Evolutionary conservation across 768 basidiomycete genomes (phyloP).

Genomic region (Psilocybe subaeruginosa): DNA sequence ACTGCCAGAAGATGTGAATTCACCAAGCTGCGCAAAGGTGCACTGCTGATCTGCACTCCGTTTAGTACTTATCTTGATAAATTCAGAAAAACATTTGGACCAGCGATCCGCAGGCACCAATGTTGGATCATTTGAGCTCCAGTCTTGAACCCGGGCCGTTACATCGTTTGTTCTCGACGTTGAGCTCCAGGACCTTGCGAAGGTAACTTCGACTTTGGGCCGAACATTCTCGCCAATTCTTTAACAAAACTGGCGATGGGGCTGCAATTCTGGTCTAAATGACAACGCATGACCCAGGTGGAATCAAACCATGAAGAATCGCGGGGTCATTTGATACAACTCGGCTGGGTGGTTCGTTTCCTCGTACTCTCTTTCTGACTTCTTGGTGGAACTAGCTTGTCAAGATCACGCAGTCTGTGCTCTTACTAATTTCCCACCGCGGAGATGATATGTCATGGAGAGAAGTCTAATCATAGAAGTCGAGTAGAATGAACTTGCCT

Average conservation of each 20-base stretch:
- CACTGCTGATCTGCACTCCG: not conserved
- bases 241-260: not conserved
- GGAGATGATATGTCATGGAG: constrained; percentile 11
- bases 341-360: constrained; percentile 7
- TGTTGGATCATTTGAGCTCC: not conserved
- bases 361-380: constrained; percentile 5
- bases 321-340: constrained; percentile 15
- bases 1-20: not conserved
- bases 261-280: not conserved
- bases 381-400: constrained; percentile 11
- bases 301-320: not conserved
- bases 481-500: not conserved
- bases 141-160: not conserved
- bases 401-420: not conserved
- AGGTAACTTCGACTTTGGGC: not conserved
- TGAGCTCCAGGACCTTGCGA: not conserved
- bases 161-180: not conserved
- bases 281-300: constrained; percentile 1
- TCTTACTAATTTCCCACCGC: not conserved
- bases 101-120: not conserved
- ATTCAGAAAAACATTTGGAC: not conserved
- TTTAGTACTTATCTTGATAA: not conserved
- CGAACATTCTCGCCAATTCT: not conserved
- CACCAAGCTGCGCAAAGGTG: not conserved
- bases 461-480: not conserved